Evolutionary conservation across 176 grass and related monocot species (phyloP).

Genomic region (Triticum urartu): DNA sequence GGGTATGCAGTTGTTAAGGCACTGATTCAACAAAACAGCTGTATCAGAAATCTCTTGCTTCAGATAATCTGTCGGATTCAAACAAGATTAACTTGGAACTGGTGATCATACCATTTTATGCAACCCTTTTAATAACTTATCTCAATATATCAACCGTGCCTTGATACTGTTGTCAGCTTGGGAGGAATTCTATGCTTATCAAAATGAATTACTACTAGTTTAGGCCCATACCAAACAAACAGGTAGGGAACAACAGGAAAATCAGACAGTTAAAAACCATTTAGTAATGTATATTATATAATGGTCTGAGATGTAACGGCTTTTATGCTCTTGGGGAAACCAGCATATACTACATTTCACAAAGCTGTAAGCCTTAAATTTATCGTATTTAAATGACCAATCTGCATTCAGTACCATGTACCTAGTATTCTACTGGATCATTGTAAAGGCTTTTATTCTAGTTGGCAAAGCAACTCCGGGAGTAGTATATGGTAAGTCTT

Average conservation of each 20-base stretch:
- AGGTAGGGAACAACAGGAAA: background rate
- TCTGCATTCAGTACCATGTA: background rate
- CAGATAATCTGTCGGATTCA: background rate
- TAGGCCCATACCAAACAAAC: background rate
- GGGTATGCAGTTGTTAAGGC: background rate
- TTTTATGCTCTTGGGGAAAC: background rate
- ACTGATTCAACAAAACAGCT: background rate
- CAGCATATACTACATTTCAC: background rate
- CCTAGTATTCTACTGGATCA: slow-evolving; percentile 2
- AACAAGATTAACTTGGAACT: background rate
- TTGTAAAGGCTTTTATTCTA: slow-evolving; percentile 4
- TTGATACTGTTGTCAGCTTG: background rate
- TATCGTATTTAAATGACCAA: background rate
- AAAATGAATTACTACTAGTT: slow-evolving; percentile 1
- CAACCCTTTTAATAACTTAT: background rate
- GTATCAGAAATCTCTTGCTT: background rate
- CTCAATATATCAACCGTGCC: background rate
- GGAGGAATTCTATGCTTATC: background rate
- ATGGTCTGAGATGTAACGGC: background rate
- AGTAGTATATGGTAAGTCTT: slow-evolving; percentile 31
- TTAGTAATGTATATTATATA: background rate
- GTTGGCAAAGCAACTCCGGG: background rate
- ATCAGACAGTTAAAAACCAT: background rate
- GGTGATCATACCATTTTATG: background rate
- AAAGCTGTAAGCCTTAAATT: background rate